These are phyloP conservation scores for Talaromyces sp. DNA, from an alignment of 2,329 filamentous ascomycete genomes.

Conservation along the genomic window DNA sequence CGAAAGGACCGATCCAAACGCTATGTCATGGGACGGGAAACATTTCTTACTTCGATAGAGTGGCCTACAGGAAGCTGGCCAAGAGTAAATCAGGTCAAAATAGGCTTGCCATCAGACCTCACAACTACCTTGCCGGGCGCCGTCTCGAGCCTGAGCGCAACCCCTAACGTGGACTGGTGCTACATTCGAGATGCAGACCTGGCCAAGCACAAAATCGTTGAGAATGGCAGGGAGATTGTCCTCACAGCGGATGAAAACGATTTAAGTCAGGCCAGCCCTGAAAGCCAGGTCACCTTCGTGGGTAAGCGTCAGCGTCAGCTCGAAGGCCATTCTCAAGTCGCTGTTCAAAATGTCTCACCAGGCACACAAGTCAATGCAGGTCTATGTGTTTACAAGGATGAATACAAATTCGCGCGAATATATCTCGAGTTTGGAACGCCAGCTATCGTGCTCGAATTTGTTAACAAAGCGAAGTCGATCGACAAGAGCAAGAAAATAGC, in stretches of 20 bases:
- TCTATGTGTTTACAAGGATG: constrained; percentile 25
- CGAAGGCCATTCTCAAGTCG: constrained; percentile 18
- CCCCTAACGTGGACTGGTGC: constrained; percentile 22
- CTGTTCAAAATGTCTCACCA: constrained; percentile 3
- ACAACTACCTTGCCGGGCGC: not conserved
- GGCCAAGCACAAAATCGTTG: constrained; percentile 21
- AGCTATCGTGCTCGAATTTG: constrained; percentile 19
- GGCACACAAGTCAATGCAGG: constrained; percentile 17
- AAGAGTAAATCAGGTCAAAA: constrained; percentile 19
- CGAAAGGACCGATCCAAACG: constrained; percentile 35
- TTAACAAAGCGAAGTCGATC: constrained; percentile 23
- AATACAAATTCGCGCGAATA: constrained; percentile 24
- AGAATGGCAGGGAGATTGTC: not conserved
- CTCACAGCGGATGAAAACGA: constrained; percentile 19
- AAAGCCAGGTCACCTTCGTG: constrained; percentile 24
- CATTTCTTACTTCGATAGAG: constrained; percentile 47
- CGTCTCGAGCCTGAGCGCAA: constrained; percentile 14
- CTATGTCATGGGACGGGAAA: constrained; percentile 57
- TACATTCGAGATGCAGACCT: constrained; percentile 28
- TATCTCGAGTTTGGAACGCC: constrained; percentile 20
- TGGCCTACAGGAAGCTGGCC: constrained; percentile 54
- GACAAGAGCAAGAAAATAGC: constrained; percentile 14
- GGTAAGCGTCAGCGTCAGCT: constrained; percentile 27
- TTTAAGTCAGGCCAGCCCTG: constrained; percentile 21
- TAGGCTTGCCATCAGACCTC: constrained; percentile 18